Base-by-base conservation (phyloP, 805 yeast genomes). In the Pichia phayaonensis region DNA sequence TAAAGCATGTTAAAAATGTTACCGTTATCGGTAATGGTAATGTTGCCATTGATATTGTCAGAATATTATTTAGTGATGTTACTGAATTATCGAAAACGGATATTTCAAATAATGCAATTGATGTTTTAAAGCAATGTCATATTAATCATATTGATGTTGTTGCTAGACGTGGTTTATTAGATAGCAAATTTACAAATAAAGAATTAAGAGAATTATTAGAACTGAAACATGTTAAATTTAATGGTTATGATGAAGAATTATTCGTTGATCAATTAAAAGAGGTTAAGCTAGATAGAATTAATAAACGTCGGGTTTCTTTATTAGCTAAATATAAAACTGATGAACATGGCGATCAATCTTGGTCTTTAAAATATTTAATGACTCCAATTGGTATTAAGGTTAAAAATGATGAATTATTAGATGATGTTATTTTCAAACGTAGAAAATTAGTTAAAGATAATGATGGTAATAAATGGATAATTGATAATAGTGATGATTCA, bases 11-110 rank as follows among this genome's bases (percentile, higher is more conserved):
- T 3, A 75, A 77, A 53, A 72, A 75, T 39, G 96, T 89, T 1
- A 79, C 85, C 0, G 83, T 94, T 31, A 77, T 94, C n/a, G 99
- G 99, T 8, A 92, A 90, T 65, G 99, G 99, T 44, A 94, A 94
- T 63, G 99, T 94, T 18, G 96, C 98, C 0, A 69, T 94, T 53
- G 99, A 94, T 64, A 80, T 94, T 5, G 89, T 96, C 1, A 72
- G 99, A 48, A 73, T 94, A 1, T 69, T 94, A 34, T 65, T 90
- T 50, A 81, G 83, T 5, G 78, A 84, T 0, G 66, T 72, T 1
- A 70, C 69, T 1, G 34, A 51, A 1, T 75, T 96, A 80, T 52
- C 69, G 2, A 57, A 67, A 0, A 92, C 97, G 0, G 99, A 94
- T 66, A 84, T 94, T 20, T 71, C 86, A 0, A 63, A 69, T 3